Conservation (phyloP, 164 flowering plant genomes). For the Echeveria elegans region DNA sequence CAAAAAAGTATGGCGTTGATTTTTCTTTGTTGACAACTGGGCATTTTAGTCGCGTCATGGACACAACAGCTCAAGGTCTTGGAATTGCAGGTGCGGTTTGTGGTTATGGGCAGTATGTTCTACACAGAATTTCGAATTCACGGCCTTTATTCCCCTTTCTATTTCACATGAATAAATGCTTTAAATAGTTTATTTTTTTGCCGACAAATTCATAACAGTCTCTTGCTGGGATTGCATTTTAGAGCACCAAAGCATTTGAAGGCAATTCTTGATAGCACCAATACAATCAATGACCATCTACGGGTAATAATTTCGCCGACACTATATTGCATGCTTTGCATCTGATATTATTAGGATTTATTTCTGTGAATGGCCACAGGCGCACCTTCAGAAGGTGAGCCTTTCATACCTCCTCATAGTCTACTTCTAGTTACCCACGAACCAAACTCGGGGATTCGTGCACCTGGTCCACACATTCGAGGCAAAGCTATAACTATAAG, state of each 20-base stretch:
- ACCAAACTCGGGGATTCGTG: slow-evolving; percentile 45
- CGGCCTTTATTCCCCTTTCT: slow-evolving; percentile 60
- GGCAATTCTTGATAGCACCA: slow-evolving; percentile 30
- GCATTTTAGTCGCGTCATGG: too few species aligned
- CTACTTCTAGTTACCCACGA: slow-evolving; percentile 73
- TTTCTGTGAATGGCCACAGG: slow-evolving; percentile 26
- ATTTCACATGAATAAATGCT: slow-evolving; percentile 68
- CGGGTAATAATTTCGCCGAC: slow-evolving; percentile 13
- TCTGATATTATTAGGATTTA: background rate
- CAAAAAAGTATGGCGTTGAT: too few species aligned
- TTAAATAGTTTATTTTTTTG: slow-evolving; percentile 9
- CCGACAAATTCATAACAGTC: slow-evolving; percentile 82
- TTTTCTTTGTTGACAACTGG: too few species aligned
- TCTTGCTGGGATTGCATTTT: slow-evolving; percentile 84
- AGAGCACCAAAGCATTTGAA: slow-evolving; percentile 78
- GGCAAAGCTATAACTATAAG: slow-evolving; percentile 64
- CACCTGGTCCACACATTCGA: slow-evolving; percentile 83
- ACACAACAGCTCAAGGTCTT: too few species aligned
- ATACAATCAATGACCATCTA: slow-evolving; percentile 16
- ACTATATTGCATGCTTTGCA: background rate
- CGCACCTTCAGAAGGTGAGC: slow-evolving; percentile 27
- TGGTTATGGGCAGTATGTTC: slow-evolving; percentile 99
- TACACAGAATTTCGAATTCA: slow-evolving; percentile 83
- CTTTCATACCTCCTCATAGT: slow-evolving; percentile 46
- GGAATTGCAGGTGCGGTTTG: slow-evolving; percentile 64